Percentiles rank a stretch among this genome's conserved stretches.
Evolutionary conservation across 441 rosid genomes (phyloP).

Genomic region (Rhodomyrtus psidioides): DNA sequence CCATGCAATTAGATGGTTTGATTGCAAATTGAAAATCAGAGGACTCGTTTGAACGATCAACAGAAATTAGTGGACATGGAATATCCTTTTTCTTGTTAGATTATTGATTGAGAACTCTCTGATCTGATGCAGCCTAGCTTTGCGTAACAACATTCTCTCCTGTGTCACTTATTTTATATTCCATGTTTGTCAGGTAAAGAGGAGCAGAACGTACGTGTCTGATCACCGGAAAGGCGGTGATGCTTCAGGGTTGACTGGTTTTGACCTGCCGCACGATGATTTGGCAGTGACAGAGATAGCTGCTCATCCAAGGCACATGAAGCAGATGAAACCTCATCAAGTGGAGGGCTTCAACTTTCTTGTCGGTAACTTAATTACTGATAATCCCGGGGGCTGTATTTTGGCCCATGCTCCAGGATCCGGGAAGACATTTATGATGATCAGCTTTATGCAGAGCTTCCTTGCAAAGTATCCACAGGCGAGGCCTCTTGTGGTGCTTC

Average conservation of each 20-base stretch:
- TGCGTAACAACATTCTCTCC: background rate
- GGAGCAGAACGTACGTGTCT: slow-evolving; percentile 36
- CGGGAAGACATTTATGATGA: slow-evolving; percentile 89
- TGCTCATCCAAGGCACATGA: slow-evolving; percentile 81
- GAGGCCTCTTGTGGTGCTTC: slow-evolving; percentile 70
- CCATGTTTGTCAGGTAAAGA: slow-evolving; percentile 39
- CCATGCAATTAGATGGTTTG: background rate
- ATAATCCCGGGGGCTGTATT: slow-evolving; percentile 84
- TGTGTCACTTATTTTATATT: background rate
- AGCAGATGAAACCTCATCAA: slow-evolving; percentile 82
- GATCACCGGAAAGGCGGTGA: slow-evolving; percentile 34
- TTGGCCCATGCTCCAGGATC: slow-evolving; percentile 96
- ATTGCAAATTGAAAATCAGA: background rate
- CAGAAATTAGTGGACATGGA: background rate
- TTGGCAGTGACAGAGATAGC: slow-evolving; percentile 38
- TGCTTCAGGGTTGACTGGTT: slow-evolving; percentile 24
- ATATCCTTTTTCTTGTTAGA: background rate
- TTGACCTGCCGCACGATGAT: slow-evolving; percentile 29
- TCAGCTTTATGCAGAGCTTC: slow-evolving; percentile 86
- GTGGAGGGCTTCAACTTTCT: slow-evolving; percentile 77
- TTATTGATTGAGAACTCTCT: background rate
- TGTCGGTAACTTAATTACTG: slow-evolving; percentile 52
- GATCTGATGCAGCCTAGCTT: background rate
- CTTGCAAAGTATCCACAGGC: slow-evolving; percentile 68
- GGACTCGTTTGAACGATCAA: background rate